Evolutionary conservation across 306 rosid species (phyloP).

Genomic region (Malus orientalis): DNA sequence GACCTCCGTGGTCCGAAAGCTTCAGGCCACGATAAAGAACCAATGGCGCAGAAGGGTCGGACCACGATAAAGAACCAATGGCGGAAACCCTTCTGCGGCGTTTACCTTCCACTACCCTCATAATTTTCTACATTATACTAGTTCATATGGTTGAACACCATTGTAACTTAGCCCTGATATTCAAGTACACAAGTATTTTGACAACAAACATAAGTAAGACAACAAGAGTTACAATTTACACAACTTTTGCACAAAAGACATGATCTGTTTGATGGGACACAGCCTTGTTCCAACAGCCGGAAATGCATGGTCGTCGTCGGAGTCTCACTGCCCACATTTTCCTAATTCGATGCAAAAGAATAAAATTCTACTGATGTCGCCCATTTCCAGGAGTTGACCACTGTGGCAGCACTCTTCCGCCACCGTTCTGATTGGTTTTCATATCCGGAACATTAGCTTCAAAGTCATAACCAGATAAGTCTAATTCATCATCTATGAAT

Average conservation of each 20-base stretch:
- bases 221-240: not conserved
- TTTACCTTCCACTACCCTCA: too few relatives aligned
- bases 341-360: not conserved
- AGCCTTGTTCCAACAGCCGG: not conserved
- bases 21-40: too few relatives aligned
- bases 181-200: not conserved
- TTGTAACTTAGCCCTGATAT: too few relatives aligned
- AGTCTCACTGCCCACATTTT: not conserved
- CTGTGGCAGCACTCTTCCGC: conserved; percentile 62
- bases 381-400: conserved; percentile 44
- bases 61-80: too few relatives aligned
- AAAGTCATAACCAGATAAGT: conserved; percentile 30
- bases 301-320: not conserved
- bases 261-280: not conserved
- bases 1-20: not conserved
- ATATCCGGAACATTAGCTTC: conserved; percentile 31
- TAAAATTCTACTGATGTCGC: not conserved
- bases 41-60: too few relatives aligned
- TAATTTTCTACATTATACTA: too few relatives aligned
- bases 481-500: conserved; percentile 49
- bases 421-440: conserved; percentile 17
- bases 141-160: too few relatives aligned
- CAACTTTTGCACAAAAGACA: not conserved
- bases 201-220: not conserved
- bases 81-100: too few relatives aligned